A percentile compares a stretch with the other conserved stretches of the same genome.
These are phyloP conservation scores for Pythium plurisporium DNA, from an alignment of 352 stramenopile species.

Conservation along the genomic window DNA sequence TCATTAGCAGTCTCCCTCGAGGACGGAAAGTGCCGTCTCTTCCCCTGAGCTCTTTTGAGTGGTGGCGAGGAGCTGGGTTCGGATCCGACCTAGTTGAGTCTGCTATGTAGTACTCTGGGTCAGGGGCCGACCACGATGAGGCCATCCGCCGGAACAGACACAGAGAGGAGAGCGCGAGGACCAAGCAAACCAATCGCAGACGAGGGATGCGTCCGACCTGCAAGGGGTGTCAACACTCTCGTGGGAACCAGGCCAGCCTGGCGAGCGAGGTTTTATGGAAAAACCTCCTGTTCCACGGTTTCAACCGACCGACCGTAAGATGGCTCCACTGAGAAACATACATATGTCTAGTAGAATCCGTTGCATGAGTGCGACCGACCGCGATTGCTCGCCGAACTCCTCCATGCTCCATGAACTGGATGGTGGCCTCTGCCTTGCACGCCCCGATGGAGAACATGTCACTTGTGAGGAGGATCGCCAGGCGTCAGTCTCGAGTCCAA, in stretches of 20 bases:
- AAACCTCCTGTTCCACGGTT: conserved; percentile 11
- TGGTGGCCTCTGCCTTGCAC: not conserved
- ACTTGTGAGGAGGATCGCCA: not conserved
- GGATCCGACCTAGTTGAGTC: conserved; percentile 1
- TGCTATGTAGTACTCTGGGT: not conserved
- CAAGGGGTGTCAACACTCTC: conserved; percentile 9
- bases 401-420: conserved; percentile 8
- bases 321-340: conserved; percentile 3
- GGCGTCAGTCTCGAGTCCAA: not conserved
- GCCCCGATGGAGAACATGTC: conserved; percentile 10
- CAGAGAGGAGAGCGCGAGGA: not conserved
- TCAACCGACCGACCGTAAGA: conserved; percentile 14
- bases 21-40: no score
- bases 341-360: not conserved
- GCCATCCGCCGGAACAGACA: conserved; percentile 4
- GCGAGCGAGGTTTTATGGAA: conserved; percentile 13
- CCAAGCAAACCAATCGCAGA: conserved; percentile 1
- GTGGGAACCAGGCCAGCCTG: not conserved
- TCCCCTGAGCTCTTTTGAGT: not conserved
- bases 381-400: conserved; percentile 7
- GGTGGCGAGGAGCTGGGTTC: not conserved
- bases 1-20: no score
- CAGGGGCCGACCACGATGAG: not conserved
- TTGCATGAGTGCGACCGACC: conserved; percentile 9
- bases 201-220: conserved; percentile 7